A percentile compares a stretch with the other conserved stretches of the same genome.
Conservation (phyloP, 345 rosid species). For the Kernera saxatilis region DNA sequence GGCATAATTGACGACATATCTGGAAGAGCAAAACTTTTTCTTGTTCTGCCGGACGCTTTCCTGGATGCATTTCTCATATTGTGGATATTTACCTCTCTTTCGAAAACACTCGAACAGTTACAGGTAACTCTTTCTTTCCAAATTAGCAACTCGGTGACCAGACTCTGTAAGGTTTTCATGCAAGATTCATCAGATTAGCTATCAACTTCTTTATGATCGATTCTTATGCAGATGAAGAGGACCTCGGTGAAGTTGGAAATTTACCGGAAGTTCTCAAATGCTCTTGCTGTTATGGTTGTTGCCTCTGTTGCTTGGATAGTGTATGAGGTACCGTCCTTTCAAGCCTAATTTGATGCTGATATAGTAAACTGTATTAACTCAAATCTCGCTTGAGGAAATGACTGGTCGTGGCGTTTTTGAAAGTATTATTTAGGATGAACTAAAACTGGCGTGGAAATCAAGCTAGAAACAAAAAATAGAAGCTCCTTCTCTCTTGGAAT, state of each 20-base stretch:
- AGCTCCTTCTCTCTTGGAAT: background rate
- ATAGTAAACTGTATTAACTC: background rate
- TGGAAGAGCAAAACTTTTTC: conserved; percentile 82
- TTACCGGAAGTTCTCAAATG: conserved; percentile 94
- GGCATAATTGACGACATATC: conserved; percentile 85
- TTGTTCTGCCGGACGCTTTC: conserved; percentile 90
- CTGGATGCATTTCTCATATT: conserved; percentile 89
- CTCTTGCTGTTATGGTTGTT: conserved; percentile 71
- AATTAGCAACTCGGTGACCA: background rate
- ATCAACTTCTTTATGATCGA: background rate
- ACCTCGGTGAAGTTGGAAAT: conserved; percentile 81
- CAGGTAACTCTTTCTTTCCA: conserved; percentile 49
- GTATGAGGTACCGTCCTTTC: conserved; percentile 60
- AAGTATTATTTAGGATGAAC: background rate
- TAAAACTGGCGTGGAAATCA: background rate
- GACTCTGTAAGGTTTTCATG: background rate
- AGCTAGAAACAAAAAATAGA: background rate
- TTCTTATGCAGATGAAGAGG: conserved; percentile 57
- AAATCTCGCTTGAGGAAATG: background rate
- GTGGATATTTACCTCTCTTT: conserved; percentile 93
- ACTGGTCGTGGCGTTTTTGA: background rate
- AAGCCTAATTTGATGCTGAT: conserved; percentile 1
- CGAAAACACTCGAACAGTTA: conserved; percentile 72
- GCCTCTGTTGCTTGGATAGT: conserved; percentile 87
- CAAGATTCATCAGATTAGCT: background rate